Evolutionary conservation across 495 filamentous ascomycete species (phyloP), one percentile per base, ranked within the genome.

Genomic region (Mycothermus thermophilus): DNA sequence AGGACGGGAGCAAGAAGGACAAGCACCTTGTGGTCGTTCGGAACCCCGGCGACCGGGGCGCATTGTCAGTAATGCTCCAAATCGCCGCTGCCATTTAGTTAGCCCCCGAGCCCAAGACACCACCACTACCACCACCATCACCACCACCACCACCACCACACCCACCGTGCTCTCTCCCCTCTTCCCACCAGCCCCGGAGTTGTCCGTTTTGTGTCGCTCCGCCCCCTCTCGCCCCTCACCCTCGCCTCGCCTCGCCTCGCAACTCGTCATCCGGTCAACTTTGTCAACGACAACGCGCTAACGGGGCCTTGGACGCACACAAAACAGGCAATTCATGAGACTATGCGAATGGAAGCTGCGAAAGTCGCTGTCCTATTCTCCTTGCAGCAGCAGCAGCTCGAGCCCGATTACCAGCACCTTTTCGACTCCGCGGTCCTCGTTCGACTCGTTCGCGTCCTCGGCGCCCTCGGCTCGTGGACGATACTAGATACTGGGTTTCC

Each of bases 61-160:
- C 52, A 25, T 32, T 58, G 48, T 54, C 44, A 40, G 52, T 58
- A 34, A 48, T 57, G 49, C 48, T 52, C 31, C 43, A 54, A 39
- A 48, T 51, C 31, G 49, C 46, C 20, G 40, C 46, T 22, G 43
- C 42, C 19, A 47, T 58, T 28, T 53, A 3, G 12, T n/a, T n/a
- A n/a, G n/a, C n/a, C 21, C 30, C 15, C 5, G n/a, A 21, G 3
- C 30, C 2, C 17, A 17, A 23, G 5, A 26, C 17, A 19, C 11
- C 9, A 14, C 23, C 16, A 21, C 11, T 2, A 4, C 13, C 21
- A n/a, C 22, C 22, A 11, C 11, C 11, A 25, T 6, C 22, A 11
- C 22, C 22, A 25, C 6, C n/a, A n/a, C 22, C 22, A 11, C 11
- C 11, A 25, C 6, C 22, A 11, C 22, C 22, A 25, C 6, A 6